phyloP scores from a whole-genome alignment of 148 eudicot genomes.

The Arctostaphylos glauca region DNA sequence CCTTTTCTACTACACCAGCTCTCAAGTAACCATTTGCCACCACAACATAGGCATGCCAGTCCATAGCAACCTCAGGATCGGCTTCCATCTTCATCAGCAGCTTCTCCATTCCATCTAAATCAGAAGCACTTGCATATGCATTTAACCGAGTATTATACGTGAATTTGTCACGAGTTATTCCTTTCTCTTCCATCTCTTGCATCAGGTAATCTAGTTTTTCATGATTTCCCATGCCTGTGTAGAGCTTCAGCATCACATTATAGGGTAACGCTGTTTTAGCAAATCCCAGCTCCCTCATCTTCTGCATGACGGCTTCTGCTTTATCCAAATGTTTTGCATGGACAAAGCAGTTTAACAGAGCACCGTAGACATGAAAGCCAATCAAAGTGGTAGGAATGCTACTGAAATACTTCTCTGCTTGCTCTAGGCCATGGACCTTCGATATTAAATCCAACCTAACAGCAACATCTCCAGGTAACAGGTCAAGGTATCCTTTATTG shows the following conservation, averaged over 20 bases:
- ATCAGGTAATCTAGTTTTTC: conserved; percentile 29
- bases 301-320: conserved; percentile 35
- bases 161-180: conserved; percentile 24
- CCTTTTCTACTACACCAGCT: conserved; percentile 32
- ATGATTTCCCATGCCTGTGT: conserved; percentile 23
- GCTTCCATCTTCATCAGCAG: conserved; percentile 35
- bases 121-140: conserved; percentile 26
- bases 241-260: conserved; percentile 36
- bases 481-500: background rate
- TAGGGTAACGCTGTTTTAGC: conserved; percentile 17
- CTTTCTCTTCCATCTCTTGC: conserved; percentile 40
- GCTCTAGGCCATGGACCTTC: conserved; percentile 35
- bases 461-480: conserved; percentile 22
- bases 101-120: conserved; percentile 35
- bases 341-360: conserved; percentile 40
- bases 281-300: conserved; percentile 27
- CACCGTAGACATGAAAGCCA: conserved; percentile 33
- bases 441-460: conserved; percentile 36
- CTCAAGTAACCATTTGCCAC: conserved; percentile 39
- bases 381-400: conserved; percentile 19
- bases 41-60: conserved; percentile 24
- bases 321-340: conserved; percentile 28
- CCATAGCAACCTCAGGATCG: conserved; percentile 13
- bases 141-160: conserved; percentile 26
- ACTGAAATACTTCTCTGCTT: conserved; percentile 40